Conservation (phyloP, 257 asterid species). For the Paulownia fortunei region DNA sequence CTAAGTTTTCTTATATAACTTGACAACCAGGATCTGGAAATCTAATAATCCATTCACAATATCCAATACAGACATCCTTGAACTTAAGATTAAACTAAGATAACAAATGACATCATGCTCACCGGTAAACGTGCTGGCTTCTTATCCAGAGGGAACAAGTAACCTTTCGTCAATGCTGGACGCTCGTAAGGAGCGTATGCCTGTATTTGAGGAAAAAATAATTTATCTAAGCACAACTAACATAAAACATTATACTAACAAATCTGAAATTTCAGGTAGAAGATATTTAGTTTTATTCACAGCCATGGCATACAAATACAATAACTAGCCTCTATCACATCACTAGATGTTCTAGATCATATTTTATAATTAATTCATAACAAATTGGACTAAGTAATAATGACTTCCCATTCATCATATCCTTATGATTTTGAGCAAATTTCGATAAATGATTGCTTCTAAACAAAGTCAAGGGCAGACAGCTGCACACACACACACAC, state of each 20-base stretch:
- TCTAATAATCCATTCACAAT: conserved; percentile 22
- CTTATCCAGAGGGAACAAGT: conserved; percentile 84
- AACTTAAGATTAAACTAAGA: background rate
- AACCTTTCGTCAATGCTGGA: conserved; percentile 93
- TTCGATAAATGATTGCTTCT: background rate
- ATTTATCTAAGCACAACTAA: background rate
- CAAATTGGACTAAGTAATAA: background rate
- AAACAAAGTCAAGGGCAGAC: background rate
- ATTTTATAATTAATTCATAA: too few species aligned
- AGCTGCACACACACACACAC: background rate
- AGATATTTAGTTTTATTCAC: background rate
- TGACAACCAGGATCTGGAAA: conserved; percentile 17
- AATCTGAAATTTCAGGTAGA: background rate
- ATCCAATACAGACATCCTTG: background rate
- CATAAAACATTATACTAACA: background rate
- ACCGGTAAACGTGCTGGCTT: conserved; percentile 98
- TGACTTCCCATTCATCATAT: background rate
- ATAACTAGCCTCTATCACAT: background rate
- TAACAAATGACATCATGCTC: conserved; percentile 39
- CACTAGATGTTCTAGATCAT: too few species aligned
- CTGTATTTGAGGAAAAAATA: conserved; percentile 48
- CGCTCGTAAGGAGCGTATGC: conserved; percentile 93
- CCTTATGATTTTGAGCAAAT: too few species aligned
- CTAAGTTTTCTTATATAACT: conserved; percentile 15
- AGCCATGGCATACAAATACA: background rate